phyloP scores from a whole-genome alignment of 208 protist species.

The Herpetomonas samuelpessoai region DNA sequence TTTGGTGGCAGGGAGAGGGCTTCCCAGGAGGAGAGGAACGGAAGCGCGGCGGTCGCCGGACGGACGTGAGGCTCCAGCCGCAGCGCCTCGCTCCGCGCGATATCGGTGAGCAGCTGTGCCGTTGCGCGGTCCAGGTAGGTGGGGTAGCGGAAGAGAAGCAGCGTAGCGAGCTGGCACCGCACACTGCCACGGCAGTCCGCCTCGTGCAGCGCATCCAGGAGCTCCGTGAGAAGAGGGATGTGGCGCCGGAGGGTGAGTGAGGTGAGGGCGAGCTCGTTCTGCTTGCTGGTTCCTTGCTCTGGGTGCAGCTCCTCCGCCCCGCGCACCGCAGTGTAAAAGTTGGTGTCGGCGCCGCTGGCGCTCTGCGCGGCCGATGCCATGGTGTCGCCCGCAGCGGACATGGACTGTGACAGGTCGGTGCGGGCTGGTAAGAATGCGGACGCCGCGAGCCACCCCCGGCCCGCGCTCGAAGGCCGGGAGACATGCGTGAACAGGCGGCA shows the following conservation, averaged over 20 bases:
- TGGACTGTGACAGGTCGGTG: slow-evolving; percentile 5
- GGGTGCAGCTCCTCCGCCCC: slow-evolving; percentile 20
- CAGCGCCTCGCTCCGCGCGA: slow-evolving; percentile 29
- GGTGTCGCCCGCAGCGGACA: background rate
- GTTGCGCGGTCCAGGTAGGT: slow-evolving; percentile 38
- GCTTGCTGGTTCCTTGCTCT: slow-evolving; percentile 6
- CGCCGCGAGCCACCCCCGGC: background rate
- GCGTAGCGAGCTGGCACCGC: slow-evolving; percentile 50
- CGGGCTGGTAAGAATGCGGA: background rate
- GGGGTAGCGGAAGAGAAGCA: slow-evolving; percentile 73
- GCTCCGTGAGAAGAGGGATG: slow-evolving; percentile 57
- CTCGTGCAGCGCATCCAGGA: slow-evolving; percentile 52
- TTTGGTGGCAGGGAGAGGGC: slow-evolving; percentile 69
- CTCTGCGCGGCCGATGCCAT: background rate
- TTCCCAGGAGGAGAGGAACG: slow-evolving; percentile 71
- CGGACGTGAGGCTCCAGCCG: slow-evolving; percentile 26
- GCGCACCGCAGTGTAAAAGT: slow-evolving; percentile 5
- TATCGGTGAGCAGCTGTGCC: slow-evolving; percentile 36
- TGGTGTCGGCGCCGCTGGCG: background rate
- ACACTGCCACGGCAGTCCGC: slow-evolving; percentile 25
- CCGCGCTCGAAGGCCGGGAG: background rate
- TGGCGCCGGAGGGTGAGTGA: slow-evolving; percentile 28
- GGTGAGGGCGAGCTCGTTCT: slow-evolving; percentile 16
- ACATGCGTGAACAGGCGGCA: slow-evolving; percentile 11
- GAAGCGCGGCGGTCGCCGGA: slow-evolving; percentile 24